These are phyloP conservation scores for Sporothrix variecibatus DNA, from an alignment of 2,329 filamentous ascomycete species.

Conservation along the genomic window DNA sequence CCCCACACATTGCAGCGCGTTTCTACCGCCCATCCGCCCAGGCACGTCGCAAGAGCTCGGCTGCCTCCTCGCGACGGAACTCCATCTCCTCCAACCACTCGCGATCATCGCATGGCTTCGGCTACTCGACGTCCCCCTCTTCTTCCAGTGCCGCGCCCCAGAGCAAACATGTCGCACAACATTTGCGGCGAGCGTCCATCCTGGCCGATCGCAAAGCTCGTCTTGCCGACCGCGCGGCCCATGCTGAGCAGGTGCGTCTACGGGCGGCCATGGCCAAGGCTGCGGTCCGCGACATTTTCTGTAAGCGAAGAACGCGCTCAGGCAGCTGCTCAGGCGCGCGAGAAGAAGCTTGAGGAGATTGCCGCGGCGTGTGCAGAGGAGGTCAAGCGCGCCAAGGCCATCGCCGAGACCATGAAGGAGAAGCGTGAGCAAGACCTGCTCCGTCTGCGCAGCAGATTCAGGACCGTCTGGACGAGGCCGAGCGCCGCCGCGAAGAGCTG, in stretches of 20 bases:
- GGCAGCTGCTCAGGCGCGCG: slow-evolving; percentile 74
- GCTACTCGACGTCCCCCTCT: slow-evolving; percentile 35
- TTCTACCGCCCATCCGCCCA: slow-evolving; percentile 67
- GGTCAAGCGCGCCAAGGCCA: slow-evolving; percentile 76
- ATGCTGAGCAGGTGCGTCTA: slow-evolving; percentile 80
- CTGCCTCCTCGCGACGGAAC: slow-evolving; percentile 76
- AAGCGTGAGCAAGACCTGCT: slow-evolving; percentile 73
- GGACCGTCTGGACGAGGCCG: slow-evolving; percentile 75
- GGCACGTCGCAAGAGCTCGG: slow-evolving; percentile 71
- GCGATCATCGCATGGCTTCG: slow-evolving; percentile 64
- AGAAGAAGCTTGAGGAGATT: slow-evolving; percentile 80
- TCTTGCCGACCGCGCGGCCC: slow-evolving; percentile 75
- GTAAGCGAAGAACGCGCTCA: slow-evolving; percentile 75
- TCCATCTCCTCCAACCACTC: slow-evolving; percentile 77
- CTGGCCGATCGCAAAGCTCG: slow-evolving; percentile 78
- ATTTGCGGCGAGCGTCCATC: slow-evolving; percentile 76
- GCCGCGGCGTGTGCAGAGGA: slow-evolving; percentile 80
- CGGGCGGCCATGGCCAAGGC: slow-evolving; percentile 75
- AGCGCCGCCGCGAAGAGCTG: slow-evolving; percentile 68
- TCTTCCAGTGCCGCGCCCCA: slow-evolving; percentile 57
- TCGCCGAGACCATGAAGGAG: slow-evolving; percentile 81
- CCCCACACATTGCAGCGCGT: slow-evolving; percentile 74
- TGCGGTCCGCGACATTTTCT: slow-evolving; percentile 60
- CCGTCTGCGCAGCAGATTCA: slow-evolving; percentile 74
- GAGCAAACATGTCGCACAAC: slow-evolving; percentile 76